Conservation (phyloP, 768 basidiomycete genomes). For the Daedaleopsis nitida region DNA sequence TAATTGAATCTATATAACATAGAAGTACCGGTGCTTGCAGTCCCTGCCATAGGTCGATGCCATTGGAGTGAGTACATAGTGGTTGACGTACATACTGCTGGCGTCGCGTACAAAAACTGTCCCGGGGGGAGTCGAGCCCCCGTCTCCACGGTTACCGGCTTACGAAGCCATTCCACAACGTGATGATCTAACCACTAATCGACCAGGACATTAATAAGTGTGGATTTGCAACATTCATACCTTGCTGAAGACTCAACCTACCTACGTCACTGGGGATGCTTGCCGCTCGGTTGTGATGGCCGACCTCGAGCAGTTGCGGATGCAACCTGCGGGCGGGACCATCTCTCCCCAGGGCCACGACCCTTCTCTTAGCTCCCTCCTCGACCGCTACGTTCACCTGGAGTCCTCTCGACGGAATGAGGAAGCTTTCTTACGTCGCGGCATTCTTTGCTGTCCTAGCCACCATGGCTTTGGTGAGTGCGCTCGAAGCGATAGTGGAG, state of each 20-base stretch:
- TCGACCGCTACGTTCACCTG: background rate
- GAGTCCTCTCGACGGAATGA: conserved; percentile 42
- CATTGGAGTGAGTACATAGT: too few relatives aligned
- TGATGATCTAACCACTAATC: conserved; percentile 50
- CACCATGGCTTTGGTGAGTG: conserved; percentile 54
- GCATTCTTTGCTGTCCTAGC: conserved; percentile 59
- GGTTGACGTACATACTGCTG: too few relatives aligned
- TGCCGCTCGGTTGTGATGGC: too few relatives aligned
- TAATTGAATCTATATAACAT: too few relatives aligned
- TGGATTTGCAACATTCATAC: background rate
- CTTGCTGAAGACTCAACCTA: background rate
- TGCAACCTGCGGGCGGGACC: background rate
- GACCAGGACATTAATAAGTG: conserved; percentile 35
- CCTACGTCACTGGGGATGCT: background rate
- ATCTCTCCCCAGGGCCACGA: background rate
- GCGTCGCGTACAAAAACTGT: conserved; percentile 25
- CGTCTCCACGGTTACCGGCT: conserved; percentile 43
- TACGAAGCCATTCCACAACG: conserved; percentile 34
- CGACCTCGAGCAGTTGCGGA: background rate
- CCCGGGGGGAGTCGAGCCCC: conserved; percentile 43
- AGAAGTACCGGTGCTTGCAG: too few relatives aligned
- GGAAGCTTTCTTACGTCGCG: conserved; percentile 69
- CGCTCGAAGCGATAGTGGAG: background rate
- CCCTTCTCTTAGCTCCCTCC: background rate
- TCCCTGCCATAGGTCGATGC: too few relatives aligned